Conservation (phyloP, 352 stramenopile genomes). For the Pythium dissimile region DNA sequence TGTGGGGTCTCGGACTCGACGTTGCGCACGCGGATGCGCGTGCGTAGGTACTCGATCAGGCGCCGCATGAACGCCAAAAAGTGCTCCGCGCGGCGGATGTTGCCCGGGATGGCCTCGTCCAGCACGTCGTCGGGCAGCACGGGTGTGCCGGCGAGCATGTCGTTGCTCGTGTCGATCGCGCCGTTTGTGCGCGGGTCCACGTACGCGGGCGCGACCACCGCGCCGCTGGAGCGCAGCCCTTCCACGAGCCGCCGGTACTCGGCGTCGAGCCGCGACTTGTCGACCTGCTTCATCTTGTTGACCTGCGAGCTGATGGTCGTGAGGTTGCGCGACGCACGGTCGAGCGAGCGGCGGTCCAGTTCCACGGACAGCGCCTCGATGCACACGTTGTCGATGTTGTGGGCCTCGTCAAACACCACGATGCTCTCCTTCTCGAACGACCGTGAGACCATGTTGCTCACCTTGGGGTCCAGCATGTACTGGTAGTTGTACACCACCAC, state of each 20-base stretch:
- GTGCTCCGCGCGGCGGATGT: conserved; percentile 97
- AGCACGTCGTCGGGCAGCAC: conserved; percentile 92
- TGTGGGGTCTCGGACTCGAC: conserved; percentile 96
- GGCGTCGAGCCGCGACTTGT: conserved; percentile 89
- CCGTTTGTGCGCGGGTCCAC: conserved; percentile 35
- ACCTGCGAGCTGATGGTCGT: conserved; percentile 74
- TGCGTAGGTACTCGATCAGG: conserved; percentile 93
- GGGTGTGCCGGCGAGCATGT: conserved; percentile 74
- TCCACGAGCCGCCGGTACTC: conserved; percentile 96
- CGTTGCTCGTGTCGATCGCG: conserved; percentile 47
- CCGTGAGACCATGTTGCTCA: conserved; percentile 87
- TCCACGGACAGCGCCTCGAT: conserved; percentile 98
- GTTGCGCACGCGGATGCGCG: conserved; percentile 76
- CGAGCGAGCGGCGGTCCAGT: conserved; percentile 90
- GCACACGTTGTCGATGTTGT: conserved; percentile 99
- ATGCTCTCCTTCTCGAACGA: conserved; percentile 93
- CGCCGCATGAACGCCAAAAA: conserved; percentile 98
- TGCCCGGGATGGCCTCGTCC: conserved; percentile 96
- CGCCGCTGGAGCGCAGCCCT: conserved; percentile 91
- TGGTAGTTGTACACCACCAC: conserved; percentile 99
- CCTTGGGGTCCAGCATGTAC: conserved; percentile 99
- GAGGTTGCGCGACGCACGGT: conserved; percentile 91
- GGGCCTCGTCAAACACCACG: conserved; percentile 97
- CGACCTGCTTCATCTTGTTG: conserved; percentile 86
- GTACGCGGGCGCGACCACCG: conserved; percentile 53